Evolutionary conservation across 176 grass and related monocot species (phyloP).

Genomic region (Oryza officinalis): DNA sequence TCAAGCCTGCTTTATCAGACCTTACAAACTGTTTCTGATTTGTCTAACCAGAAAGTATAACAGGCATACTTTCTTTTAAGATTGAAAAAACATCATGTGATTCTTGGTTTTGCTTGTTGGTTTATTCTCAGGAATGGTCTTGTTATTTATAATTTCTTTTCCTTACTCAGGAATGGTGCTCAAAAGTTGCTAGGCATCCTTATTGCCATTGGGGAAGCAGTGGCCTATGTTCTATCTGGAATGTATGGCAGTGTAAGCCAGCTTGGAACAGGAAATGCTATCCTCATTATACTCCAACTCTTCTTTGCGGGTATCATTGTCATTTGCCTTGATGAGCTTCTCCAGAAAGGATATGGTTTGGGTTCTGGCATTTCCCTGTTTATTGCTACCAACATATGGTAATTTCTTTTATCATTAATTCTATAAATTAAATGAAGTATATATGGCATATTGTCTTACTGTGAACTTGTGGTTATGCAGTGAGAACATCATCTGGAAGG

Average conservation of each 20-base stretch:
- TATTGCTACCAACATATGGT: constrained; percentile 63
- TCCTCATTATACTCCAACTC: constrained; percentile 60
- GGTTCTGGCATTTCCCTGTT: constrained; percentile 61
- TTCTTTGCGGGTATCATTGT: constrained; percentile 61
- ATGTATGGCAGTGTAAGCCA: too few relatives aligned
- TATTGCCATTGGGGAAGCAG: too few relatives aligned
- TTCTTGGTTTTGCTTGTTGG: too few relatives aligned
- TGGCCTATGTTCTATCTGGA: too few relatives aligned
- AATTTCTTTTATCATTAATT: not conserved
- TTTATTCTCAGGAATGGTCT: too few relatives aligned
- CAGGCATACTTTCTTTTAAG: too few relatives aligned
- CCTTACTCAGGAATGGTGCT: constrained; percentile 51
- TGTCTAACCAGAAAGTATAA: too few relatives aligned
- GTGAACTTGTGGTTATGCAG: constrained; percentile 10
- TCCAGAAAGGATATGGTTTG: constrained; percentile 56
- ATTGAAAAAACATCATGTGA: too few relatives aligned
- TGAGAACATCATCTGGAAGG: too few relatives aligned
- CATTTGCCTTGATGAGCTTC: constrained; percentile 57
- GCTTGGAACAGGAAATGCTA: not conserved
- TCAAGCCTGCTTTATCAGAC: too few relatives aligned
- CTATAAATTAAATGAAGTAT: not conserved
- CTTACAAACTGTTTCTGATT: too few relatives aligned
- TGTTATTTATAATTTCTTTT: not conserved
- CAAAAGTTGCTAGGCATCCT: constrained; percentile 41
- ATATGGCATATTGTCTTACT: not conserved